Base-by-base conservation (phyloP, 2,329 filamentous ascomycete genomes). In the Trichoderma cornu-damae region DNA sequence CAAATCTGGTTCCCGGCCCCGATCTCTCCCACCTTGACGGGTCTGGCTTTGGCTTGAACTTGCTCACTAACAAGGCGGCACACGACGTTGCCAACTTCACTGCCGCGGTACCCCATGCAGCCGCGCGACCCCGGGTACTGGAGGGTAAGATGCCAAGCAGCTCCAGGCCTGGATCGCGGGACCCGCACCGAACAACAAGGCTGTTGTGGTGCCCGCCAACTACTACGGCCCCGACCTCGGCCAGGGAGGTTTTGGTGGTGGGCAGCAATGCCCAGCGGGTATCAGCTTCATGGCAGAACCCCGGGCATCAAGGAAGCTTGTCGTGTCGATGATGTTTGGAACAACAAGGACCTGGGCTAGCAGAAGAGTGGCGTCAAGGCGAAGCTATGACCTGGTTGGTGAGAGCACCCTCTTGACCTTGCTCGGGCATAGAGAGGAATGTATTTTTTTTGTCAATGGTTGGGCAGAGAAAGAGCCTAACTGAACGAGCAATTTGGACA, bases 81-180 rank as follows among this genome's bases (percentile, higher is more conserved):
- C 59, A 60, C 4, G 51, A 44, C 3, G 61, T 60, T 30, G 61
- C 62, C 32, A 57, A 59, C 26, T 63, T 63, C 47, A 60, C 62
- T 6, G 62, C 61, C n/a, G 1, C 56, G 46, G 37, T 62, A 61
- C 35, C 62, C 62, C 6, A 54, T 59, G 20, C 61, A 61, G 58
- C 62, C 61, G 8, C 47, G 59, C n/a, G 62, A 62, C 46, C 61
- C 62, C 2, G 61, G n/a, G 61, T 12, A 53, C 55, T 14, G 62
- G 62, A 37, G 61, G 55, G n/a, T 48, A 60, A n/a, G 62, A 48
- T 9, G 55, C 61, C 16, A 58, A 59, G 44, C 61, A 62, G 58
- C 61, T 62, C 14, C 61, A 63, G 46, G 62, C 62, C 22, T 63
- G 62, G 62, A 60, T 63, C 34, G 59, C 60, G 6, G 62, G 62